These are phyloP conservation scores for Kwoniella newhampshirensis DNA, from an alignment of 768 basidiomycete species.

Conservation along the genomic window DNA sequence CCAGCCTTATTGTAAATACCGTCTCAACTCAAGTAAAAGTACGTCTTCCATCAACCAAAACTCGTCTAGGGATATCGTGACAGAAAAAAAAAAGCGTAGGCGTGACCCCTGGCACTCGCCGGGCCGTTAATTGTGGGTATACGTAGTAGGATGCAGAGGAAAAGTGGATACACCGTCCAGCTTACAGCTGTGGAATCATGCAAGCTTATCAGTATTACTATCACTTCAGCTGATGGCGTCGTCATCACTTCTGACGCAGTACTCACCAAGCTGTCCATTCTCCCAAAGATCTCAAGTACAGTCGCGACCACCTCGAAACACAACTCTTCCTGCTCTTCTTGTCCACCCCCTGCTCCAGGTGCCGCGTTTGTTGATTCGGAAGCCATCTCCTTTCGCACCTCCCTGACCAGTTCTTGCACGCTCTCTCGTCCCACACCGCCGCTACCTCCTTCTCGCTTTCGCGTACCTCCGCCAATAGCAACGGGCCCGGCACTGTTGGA, in stretches of 20 bases:
- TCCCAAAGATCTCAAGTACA: constrained; percentile 86
- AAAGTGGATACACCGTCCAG: background rate
- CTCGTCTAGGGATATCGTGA: too few species aligned
- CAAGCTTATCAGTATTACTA: background rate
- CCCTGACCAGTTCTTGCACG: constrained; percentile 55
- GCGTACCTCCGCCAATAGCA: constrained; percentile 57
- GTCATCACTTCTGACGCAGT: too few species aligned
- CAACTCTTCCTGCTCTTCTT: constrained; percentile 60
- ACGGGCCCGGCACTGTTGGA: constrained; percentile 56
- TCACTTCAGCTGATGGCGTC: too few species aligned
- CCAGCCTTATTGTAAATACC: too few species aligned
- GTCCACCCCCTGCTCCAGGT: constrained; percentile 42
- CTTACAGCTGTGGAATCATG: constrained; percentile 5
- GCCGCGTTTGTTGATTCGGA: constrained; percentile 21
- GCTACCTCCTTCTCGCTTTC: constrained; percentile 58
- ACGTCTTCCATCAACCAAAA: too few species aligned
- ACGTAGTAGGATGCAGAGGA: too few species aligned
- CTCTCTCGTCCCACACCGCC: constrained; percentile 53
- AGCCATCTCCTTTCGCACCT: constrained; percentile 55
- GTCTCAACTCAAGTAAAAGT: too few species aligned
- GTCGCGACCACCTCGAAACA: constrained; percentile 89
- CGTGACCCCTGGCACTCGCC: too few species aligned
- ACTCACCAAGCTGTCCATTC: constrained; percentile 77
- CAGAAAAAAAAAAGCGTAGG: too few species aligned
- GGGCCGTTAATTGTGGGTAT: too few species aligned